Conservation (phyloP, 2,329 filamentous ascomycete species). For the Ophiosphaerella herpotricha region DNA sequence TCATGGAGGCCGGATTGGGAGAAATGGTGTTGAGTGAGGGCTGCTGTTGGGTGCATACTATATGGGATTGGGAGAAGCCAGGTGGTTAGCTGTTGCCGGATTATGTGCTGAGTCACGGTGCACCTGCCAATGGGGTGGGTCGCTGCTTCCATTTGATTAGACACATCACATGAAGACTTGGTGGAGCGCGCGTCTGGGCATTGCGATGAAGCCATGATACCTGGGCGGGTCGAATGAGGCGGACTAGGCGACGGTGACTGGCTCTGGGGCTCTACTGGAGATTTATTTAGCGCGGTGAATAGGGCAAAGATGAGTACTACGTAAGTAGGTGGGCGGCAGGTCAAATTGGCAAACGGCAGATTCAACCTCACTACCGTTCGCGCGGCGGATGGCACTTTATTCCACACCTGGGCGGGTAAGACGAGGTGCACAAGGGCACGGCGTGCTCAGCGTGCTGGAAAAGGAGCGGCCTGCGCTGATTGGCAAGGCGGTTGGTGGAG, state of each 20-base stretch:
- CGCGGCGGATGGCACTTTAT: constrained; percentile 6
- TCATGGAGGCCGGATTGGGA: not conserved
- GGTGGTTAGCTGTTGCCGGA: constrained; percentile 8
- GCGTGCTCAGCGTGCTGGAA: not conserved
- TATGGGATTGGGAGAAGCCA: too few relatives aligned
- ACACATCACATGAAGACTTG: not conserved
- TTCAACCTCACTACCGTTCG: too few relatives aligned
- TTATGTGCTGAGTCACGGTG: constrained; percentile 16
- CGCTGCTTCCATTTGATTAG: constrained; percentile 19
- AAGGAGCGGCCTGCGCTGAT: constrained; percentile 25
- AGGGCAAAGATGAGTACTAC: not conserved
- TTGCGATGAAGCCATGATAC: constrained; percentile 19
- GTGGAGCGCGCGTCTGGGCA: constrained; percentile 29
- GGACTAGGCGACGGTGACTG: constrained; percentile 13
- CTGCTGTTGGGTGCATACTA: not conserved
- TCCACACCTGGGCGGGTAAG: constrained; percentile 5
- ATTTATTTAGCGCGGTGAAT: not conserved
- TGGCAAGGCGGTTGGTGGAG: constrained; percentile 21
- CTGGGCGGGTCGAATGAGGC: constrained; percentile 17
- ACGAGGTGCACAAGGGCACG: constrained; percentile 2
- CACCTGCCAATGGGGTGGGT: constrained; percentile 12
- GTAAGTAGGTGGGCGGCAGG: not conserved
- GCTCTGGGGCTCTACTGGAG: constrained; percentile 14
- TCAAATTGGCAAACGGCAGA: too few relatives aligned
- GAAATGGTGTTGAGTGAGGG: not conserved